These are phyloP conservation scores for Aureococcus anophagefferens DNA, from an alignment of 108 stramenopile species.

Conservation along the genomic window DNA sequence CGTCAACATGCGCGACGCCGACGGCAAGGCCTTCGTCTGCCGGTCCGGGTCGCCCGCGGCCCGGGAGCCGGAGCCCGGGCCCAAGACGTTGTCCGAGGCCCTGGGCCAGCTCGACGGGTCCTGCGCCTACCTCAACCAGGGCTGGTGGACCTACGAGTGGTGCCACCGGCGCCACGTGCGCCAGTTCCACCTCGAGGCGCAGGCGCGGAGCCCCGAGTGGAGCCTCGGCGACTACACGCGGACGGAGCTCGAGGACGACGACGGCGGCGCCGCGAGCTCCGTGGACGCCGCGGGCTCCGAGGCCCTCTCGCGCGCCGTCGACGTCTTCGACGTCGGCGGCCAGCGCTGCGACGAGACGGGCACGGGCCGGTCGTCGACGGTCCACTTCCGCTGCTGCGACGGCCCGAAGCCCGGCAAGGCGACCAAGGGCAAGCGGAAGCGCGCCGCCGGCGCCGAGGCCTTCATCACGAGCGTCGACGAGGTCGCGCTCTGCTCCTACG, in stretches of 20 bases:
- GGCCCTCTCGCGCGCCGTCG: neutral
- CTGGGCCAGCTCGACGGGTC: neutral
- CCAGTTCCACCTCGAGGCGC: constrained; percentile 57
- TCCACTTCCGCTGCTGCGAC: neutral
- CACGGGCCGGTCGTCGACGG: neutral
- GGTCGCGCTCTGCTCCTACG: neutral
- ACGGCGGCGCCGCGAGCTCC: constrained; percentile 54
- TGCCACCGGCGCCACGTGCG: constrained; percentile 52
- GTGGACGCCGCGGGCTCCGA: constrained; percentile 1
- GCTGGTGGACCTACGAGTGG: constrained; percentile 63
- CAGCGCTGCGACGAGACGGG: constrained; percentile 6
- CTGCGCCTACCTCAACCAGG: neutral
- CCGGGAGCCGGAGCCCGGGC: too few relatives aligned
- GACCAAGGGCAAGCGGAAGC: neutral
- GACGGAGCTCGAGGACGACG: constrained; percentile 35
- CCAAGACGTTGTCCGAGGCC: too few relatives aligned
- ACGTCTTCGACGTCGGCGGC: neutral
- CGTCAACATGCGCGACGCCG: too few relatives aligned
- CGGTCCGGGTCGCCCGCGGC: too few relatives aligned
- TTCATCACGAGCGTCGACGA: neutral
- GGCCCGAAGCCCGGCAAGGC: neutral
- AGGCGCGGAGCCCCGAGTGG: constrained; percentile 30
- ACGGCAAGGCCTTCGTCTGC: too few relatives aligned
- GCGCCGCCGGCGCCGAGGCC: neutral
- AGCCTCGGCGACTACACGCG: constrained; percentile 44